phyloP scores from a whole-genome alignment of 192 early-diverging fungal species.

The Entophlyctis luteolus region DNA sequence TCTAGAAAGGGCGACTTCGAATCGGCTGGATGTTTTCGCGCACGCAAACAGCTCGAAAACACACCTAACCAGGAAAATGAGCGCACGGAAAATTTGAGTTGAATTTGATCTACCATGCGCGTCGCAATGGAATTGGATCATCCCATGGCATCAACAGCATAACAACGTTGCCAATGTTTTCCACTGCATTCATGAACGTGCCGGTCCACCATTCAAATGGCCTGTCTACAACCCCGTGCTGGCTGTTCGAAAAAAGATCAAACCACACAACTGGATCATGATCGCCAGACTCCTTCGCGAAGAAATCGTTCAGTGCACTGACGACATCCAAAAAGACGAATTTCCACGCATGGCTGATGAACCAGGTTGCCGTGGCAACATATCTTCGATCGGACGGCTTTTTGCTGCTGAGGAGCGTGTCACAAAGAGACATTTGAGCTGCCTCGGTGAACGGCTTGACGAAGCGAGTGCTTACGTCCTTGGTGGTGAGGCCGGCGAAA shows the following conservation, averaged over 20 bases:
- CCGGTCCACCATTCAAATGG: constrained; percentile 24
- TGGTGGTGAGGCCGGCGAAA: neutral
- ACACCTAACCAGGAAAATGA: constrained; percentile 19
- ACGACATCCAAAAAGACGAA: constrained; percentile 31
- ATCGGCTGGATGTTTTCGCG: neutral
- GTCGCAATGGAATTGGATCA: constrained; percentile 20
- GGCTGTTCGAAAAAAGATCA: constrained; percentile 29
- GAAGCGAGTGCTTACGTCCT: neutral
- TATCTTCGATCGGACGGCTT: neutral
- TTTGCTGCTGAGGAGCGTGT: too few relatives aligned
- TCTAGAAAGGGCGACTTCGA: neutral
- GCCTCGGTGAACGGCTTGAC: neutral
- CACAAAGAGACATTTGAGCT: neutral
- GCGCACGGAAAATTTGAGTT: too few relatives aligned
- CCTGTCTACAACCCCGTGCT: constrained; percentile 1
- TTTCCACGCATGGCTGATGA: constrained; percentile 31
- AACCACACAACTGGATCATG: constrained; percentile 24
- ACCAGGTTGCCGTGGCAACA: constrained; percentile 6
- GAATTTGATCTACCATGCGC: too few relatives aligned
- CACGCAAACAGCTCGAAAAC: constrained; percentile 29
- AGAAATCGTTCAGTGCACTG: constrained; percentile 23
- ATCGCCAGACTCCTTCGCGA: neutral
- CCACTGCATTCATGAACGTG: constrained; percentile 26
- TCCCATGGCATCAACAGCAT: constrained; percentile 31
- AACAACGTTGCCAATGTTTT: constrained; percentile 22